These are phyloP conservation scores for Lactarius pseudohatsudake DNA, from an alignment of 768 basidiomycete species.

Conservation along the genomic window DNA sequence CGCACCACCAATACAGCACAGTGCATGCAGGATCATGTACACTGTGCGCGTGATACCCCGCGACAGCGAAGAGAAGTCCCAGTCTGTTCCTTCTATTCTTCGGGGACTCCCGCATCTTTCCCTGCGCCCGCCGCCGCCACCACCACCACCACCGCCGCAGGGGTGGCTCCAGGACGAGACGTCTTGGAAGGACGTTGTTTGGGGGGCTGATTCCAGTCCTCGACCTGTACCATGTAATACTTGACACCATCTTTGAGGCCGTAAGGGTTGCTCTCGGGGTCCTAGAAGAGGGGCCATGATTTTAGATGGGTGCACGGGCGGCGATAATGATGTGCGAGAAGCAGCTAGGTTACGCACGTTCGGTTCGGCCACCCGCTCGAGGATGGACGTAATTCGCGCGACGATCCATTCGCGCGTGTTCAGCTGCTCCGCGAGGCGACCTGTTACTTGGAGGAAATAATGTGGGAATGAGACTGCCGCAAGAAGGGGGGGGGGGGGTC, in stretches of 20 bases:
- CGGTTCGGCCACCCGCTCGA: slow-evolving; percentile 78
- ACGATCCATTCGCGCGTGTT: slow-evolving; percentile 94
- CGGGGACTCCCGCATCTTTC: background rate
- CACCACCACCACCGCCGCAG: background rate
- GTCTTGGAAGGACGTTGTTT: slow-evolving; percentile 58
- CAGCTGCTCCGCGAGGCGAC: slow-evolving; percentile 81
- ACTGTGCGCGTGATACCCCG: too few species aligned
- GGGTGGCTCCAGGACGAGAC: background rate
- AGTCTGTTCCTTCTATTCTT: background rate
- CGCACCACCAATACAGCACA: too few species aligned
- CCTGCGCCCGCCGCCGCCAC: background rate
- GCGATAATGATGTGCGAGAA: too few species aligned
- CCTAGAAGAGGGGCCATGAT: slow-evolving; percentile 42
- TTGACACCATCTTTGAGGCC: slow-evolving; percentile 84
- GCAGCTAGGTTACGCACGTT: slow-evolving; percentile 48
- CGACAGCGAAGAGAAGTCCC: background rate
- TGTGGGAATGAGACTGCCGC: slow-evolving; percentile 87
- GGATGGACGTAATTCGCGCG: slow-evolving; percentile 84
- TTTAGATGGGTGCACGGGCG: too few species aligned
- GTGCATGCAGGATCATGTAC: too few species aligned
- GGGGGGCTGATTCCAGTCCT: slow-evolving; percentile 82
- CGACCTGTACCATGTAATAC: slow-evolving; percentile 89
- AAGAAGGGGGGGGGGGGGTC: too few species aligned
- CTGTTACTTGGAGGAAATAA: slow-evolving; percentile 87
- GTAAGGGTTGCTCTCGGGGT: slow-evolving; percentile 81